Base-by-base conservation (phyloP, 1,139 yeast genomes). In the Debaryomyces nepalensis region DNA sequence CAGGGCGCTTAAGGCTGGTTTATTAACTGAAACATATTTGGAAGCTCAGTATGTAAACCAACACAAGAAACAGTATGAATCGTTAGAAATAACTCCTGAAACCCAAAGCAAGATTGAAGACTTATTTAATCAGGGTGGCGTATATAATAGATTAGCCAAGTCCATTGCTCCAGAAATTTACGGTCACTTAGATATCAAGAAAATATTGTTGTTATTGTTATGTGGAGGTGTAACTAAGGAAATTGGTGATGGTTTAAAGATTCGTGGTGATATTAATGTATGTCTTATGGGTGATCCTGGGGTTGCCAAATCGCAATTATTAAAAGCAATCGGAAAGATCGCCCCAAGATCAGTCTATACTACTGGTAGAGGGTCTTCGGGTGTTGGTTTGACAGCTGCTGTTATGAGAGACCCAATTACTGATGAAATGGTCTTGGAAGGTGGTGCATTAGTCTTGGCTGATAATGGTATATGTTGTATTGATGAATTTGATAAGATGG, bases 221-320 rank as follows among this genome's bases (percentile, higher is more conserved):
- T 90, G 95, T 53, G 97, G 99, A 44, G 99, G 99, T 59, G 98
- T 91, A 24, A 87, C 96, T 42, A 95, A 95, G 63, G 88, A 83
- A 59, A 82, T 91, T 54, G 96, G 96, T 34, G 99, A 95, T 67
- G 99, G 99, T 50, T 82, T 95, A 85, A 84, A 86, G 58, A 93
- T 95, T 59, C 84, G 99, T 73, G 99, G 99, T 59, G 99, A 95
- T 62, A 88, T 95, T 52, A 95, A 95, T 61, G 82, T 95, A 41
- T 87, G 98, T 70, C 77, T 95, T 43, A 93, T 95, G 98, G 99
- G 99, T 54, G 99, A 95, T 59, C 99, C 99, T 29, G 99, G 99
- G 75, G 99, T 95, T 43, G 99, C 99, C 57, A 95, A 95, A 66
- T 93, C 99, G 1, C 99, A 95, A 75, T 74, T 95, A 57, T 75